Conservation (phyloP, 1,139 yeast genomes). For the Arxiozyma telluris region DNA sequence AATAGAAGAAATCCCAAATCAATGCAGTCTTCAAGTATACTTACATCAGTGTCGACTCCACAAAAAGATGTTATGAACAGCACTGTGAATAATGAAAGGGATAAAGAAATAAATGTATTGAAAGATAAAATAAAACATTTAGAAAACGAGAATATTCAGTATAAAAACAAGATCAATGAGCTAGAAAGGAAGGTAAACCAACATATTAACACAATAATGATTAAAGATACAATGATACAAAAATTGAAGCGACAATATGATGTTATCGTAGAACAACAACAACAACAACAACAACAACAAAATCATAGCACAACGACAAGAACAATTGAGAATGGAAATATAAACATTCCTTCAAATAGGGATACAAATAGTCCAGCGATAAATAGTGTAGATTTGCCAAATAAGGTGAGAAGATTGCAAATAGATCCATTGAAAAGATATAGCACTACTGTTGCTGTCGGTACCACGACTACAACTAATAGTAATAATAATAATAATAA, state of each 20-base stretch:
- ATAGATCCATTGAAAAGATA: conserved; percentile 8
- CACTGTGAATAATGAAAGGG: conserved; percentile 6
- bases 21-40: background rate
- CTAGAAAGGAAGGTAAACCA: background rate
- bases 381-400: conserved; percentile 1
- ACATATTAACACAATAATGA: conserved; percentile 1
- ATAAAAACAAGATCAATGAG: conserved; percentile 1
- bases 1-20: background rate
- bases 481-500: background rate
- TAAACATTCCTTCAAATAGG: conserved; percentile 8
- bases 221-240: background rate
- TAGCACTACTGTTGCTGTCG: background rate
- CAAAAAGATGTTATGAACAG: no score
- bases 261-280: background rate
- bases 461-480: background rate
- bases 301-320: background rate
- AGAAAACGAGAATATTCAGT: background rate
- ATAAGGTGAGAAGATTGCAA: conserved; percentile 23
- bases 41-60: background rate
- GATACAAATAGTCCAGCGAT: conserved; percentile 12
- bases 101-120: conserved; percentile 16
- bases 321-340: background rate
- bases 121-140: conserved; percentile 14
- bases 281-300: background rate
- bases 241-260: conserved; percentile 1